Evolutionary conservation across 1,284 basidiomycete genomes (phyloP), one percentile per base, ranked within the genome.

Genomic region (Tylopilus orsonianus): DNA sequence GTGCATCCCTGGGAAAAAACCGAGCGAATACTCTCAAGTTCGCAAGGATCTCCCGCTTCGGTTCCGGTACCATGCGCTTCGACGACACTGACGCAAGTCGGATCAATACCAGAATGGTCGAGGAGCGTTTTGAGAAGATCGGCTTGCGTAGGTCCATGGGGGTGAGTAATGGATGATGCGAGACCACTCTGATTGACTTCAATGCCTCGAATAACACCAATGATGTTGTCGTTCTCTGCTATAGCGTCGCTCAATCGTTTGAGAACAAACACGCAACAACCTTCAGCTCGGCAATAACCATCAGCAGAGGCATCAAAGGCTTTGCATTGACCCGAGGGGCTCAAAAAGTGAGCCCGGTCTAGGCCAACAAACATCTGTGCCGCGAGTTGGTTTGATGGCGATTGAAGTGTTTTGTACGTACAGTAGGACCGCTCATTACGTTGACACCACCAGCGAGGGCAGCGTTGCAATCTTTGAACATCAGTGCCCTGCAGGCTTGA

Each of bases 51-150:
- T 8, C 86, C 86, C 2, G 80, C 81, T 56, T 82, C 80, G 0
- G 86, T 82, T 0, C 81, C 86, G 1, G 86, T 85, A 1, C 85
- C 85, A 57, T 89, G 86, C 1, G 85, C 85, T 59, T 89, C 86
- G 13, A 84, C 72, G 14, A 87, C 75, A 53, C 73, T 79, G 48
- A 89, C 68, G 7, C 76, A 70, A 36, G 60, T 59, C 0, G 79
- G 66, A 32, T 70, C 60, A 4, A 85, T 60, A 2, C 74, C 73
- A 8, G 81, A 67, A 33, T 68, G 69, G 3, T 66, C 56, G 10
- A 87, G 62, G 20, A 86, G 61, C 5, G 67, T 71, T 40, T 65
- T 61, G 57, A 87, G 77, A 16, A 89, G 75, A 20, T 63, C 53
- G 7, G 70, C 66, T 56, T 87, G 87, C 1, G 84, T 80, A 1